Conservation (phyloP, 2,329 filamentous ascomycete genomes). For the Cladosporium austrohemisphaericum region DNA sequence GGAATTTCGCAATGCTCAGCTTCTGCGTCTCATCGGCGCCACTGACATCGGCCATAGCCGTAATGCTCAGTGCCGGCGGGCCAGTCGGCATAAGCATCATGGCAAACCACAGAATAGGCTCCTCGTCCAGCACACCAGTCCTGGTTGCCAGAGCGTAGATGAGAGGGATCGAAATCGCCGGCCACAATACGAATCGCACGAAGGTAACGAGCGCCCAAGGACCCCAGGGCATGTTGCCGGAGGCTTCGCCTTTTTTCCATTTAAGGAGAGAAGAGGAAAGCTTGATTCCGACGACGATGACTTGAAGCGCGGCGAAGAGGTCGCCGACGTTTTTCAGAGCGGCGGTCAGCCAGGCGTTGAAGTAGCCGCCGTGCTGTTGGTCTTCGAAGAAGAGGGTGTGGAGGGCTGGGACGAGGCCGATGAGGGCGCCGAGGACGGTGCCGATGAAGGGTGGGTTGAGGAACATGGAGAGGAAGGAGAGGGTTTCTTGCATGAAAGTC, state of each 20-base stretch:
- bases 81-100: conserved; percentile 60
- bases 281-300: conserved; percentile 65
- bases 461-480: conserved; percentile 48
- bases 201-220: conserved; percentile 51
- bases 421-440: conserved; percentile 54
- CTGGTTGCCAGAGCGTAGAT: conserved; percentile 54
- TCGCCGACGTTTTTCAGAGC: conserved; percentile 60
- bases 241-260: conserved; percentile 43
- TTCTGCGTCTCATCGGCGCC: conserved; percentile 47
- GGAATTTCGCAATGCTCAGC: conserved; percentile 52
- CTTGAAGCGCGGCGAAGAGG: conserved; percentile 62
- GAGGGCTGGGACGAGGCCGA: conserved; percentile 58
- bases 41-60: conserved; percentile 50
- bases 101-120: conserved; percentile 64
- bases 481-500: conserved; percentile 36
- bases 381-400: conserved; percentile 60
- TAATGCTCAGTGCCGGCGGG: conserved; percentile 53
- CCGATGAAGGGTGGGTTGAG: conserved; percentile 61
- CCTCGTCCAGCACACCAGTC: conserved; percentile 50
- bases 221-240: conserved; percentile 45
- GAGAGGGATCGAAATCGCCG: conserved; percentile 45
- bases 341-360: conserved; percentile 63
- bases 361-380: conserved; percentile 57
- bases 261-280: conserved; percentile 53
- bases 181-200: conserved; percentile 61